Conservation (phyloP, 345 rosid species). For the Tarenaya hassleriana region DNA sequence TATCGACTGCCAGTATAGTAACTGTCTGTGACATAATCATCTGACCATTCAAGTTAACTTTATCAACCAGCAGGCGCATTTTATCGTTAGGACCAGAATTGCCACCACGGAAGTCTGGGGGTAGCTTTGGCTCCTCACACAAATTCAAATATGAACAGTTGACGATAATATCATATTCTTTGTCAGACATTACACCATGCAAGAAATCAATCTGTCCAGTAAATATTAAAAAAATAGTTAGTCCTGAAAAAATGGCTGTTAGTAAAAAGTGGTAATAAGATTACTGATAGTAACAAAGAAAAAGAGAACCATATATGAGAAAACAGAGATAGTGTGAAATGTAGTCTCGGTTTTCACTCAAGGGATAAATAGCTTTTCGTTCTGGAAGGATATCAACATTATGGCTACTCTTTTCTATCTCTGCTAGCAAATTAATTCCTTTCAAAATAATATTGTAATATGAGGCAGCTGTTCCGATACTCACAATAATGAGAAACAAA, state of each 20-base stretch:
- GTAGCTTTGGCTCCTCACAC: conserved; percentile 77
- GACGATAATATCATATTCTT: conserved; percentile 76
- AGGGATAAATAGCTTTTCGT: background rate
- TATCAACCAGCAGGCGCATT: conserved; percentile 80
- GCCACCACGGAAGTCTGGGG: conserved; percentile 85
- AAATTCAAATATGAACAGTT: conserved; percentile 66
- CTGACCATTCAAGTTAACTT: conserved; percentile 86
- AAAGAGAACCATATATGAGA: background rate
- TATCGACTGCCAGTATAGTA: conserved; percentile 78
- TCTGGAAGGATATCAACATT: conserved; percentile 12
- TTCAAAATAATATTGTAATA: conserved; percentile 2
- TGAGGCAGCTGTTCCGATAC: conserved; percentile 7
- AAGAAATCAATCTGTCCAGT: conserved; percentile 71
- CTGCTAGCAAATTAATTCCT: conserved; percentile 11
- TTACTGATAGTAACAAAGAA: background rate
- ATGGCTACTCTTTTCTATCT: conserved; percentile 12
- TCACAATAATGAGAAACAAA: conserved; percentile 14
- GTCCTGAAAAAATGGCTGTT: conserved; percentile 9
- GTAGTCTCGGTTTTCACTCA: conserved; percentile 7
- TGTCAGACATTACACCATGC: conserved; percentile 82
- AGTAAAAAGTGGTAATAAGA: conserved; percentile 16
- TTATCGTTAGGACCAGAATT: conserved; percentile 65
- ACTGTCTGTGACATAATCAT: conserved; percentile 76
- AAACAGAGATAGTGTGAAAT: conserved; percentile 1
- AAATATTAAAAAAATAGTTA: conserved; percentile 18